These are phyloP conservation scores for Iris macrosiphon DNA, from an alignment of 106 monocot species.

Conservation along the genomic window DNA sequence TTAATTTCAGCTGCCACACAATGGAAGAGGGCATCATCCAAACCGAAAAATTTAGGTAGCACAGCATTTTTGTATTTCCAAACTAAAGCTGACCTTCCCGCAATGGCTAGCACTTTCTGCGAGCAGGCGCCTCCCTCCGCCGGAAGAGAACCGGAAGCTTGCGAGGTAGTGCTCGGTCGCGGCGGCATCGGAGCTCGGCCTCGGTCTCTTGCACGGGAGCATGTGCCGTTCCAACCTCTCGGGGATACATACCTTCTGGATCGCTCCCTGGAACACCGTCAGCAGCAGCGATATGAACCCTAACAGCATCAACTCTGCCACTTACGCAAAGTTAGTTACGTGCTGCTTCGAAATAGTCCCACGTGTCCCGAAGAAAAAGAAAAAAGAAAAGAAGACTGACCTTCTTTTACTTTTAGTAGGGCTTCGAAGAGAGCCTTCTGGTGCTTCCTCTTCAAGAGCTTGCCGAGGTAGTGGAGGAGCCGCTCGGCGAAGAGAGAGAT, in stretches of 20 bases:
- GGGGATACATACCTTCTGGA: slow-evolving; percentile 12
- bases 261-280: slow-evolving; percentile 11
- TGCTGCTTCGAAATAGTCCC: neutral
- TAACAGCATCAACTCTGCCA: slow-evolving; percentile 17
- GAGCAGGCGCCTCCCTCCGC: neutral
- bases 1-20: no score
- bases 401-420: slow-evolving; percentile 22
- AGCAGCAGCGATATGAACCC: slow-evolving; percentile 20
- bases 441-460: slow-evolving; percentile 12
- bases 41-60: no score
- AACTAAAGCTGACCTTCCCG: no score
- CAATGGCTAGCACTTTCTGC: neutral
- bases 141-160: neutral
- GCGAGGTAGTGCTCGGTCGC: neutral
- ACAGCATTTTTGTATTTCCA: no score
- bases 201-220: slow-evolving; percentile 4
- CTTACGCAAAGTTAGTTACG: neutral
- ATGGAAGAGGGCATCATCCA: no score
- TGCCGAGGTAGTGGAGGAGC: slow-evolving; percentile 41
- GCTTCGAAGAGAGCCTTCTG: slow-evolving; percentile 21
- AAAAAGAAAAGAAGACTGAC: neutral
- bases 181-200: neutral
- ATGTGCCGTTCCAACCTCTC: slow-evolving; percentile 1
- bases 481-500: slow-evolving; percentile 44
- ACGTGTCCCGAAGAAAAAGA: neutral